phyloP scores from a whole-genome alignment of 2,329 filamentous ascomycete genomes.

The Geosmithia flava region DNA sequence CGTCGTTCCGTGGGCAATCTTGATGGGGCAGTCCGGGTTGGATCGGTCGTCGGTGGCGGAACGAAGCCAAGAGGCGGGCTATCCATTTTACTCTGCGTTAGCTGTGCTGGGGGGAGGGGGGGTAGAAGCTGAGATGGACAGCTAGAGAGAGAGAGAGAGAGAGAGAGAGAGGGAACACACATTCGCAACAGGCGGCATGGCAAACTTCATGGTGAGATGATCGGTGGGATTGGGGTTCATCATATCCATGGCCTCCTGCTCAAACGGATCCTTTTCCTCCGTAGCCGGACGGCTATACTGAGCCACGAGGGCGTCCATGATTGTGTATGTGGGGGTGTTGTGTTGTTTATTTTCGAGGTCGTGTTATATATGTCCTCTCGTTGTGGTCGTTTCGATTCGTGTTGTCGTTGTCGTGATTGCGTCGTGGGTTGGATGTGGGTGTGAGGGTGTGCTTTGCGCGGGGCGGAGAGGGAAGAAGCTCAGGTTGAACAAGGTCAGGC shows the following conservation, averaged over 20 bases:
- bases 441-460: not conserved
- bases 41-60: slow-evolving; percentile 94
- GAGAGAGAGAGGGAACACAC: slow-evolving; percentile 35
- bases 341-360: not conserved
- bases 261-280: slow-evolving; percentile 58
- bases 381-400: not conserved
- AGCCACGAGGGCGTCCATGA: slow-evolving; percentile 87
- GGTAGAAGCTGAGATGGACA: not conserved
- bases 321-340: slow-evolving; percentile 9
- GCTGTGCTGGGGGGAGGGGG: not conserved
- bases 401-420: not conserved
- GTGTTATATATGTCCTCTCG: no score
- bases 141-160: not conserved
- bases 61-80: slow-evolving; percentile 85
- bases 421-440: not conserved
- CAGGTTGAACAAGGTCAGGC: slow-evolving; percentile 10
- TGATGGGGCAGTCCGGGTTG: slow-evolving; percentile 96
- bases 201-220: slow-evolving; percentile 82
- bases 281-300: slow-evolving; percentile 75
- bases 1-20: slow-evolving; percentile 97
- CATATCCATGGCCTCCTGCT: slow-evolving; percentile 64
- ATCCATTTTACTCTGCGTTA: not conserved
- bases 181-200: slow-evolving; percentile 83
- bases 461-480: not conserved
- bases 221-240: slow-evolving; percentile 60